A percentile compares a stretch with the other conserved stretches of the same genome.
Conservation (phyloP, 1,284 basidiomycete species). For the Leccinum angustisporum region DNA sequence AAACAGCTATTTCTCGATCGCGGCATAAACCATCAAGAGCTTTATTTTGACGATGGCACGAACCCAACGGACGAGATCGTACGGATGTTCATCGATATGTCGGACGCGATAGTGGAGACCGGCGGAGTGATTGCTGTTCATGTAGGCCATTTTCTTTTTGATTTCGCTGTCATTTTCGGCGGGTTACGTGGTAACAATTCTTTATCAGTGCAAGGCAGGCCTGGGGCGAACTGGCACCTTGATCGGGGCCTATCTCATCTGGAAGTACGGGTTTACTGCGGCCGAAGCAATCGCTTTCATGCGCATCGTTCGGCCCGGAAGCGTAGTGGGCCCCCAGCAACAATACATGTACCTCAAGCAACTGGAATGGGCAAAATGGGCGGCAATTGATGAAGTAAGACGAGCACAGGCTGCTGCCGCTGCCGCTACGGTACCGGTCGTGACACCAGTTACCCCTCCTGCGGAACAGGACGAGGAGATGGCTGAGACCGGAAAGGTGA, state of each 20-base stretch:
- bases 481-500: constrained; percentile 35
- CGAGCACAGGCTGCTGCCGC: constrained; percentile 47
- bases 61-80: constrained; percentile 96
- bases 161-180: constrained; percentile 16
- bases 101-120: constrained; percentile 75
- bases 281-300: constrained; percentile 97
- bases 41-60: constrained; percentile 99
- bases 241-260: constrained; percentile 96
- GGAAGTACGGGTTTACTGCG: constrained; percentile 99
- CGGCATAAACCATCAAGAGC: constrained; percentile 87
- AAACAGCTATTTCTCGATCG: constrained; percentile 78
- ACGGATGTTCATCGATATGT: constrained; percentile 83
- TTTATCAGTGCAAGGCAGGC: constrained; percentile 84
- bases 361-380: constrained; percentile 92
- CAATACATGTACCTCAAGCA: constrained; percentile 98
- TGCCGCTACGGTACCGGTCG: constrained; percentile 44
- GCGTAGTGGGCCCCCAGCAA: constrained; percentile 91
- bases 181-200: constrained; percentile 22
- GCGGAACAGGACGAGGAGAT: constrained; percentile 65
- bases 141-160: constrained; percentile 48
- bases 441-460: constrained; percentile 81
- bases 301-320: constrained; percentile 94
- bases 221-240: constrained; percentile 92
- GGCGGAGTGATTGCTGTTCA: constrained; percentile 87
- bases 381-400: constrained; percentile 75